Evolutionary conservation across 2,329 filamentous ascomycete genomes (phyloP), one percentile per base, ranked within the genome.

Genomic region (Aspergillus aculeatus): DNA sequence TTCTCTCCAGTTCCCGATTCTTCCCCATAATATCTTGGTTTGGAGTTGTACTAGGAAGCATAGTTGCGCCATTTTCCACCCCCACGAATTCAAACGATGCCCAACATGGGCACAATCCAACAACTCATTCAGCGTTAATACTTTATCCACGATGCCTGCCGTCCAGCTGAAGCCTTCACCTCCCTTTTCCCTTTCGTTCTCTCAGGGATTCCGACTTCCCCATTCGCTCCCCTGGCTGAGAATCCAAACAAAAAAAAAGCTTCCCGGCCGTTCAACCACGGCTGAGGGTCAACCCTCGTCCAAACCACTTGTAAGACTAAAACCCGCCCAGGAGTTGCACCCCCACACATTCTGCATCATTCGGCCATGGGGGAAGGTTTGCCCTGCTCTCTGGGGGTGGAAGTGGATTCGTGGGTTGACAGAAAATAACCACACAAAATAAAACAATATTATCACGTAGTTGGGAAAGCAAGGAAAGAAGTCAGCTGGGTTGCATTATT

Each of bases 11-110:
- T 16, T 16, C 16, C 38, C 38, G 38, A 41, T 6, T 41, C 16
- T 44, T 44, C 38, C 38, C 38, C 38, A 44, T 44, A 19, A 44
- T 44, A 19, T 35, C 32, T 35, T 35, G 6, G 26, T 9, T 29
- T 29, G 26, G 26, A 9, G 26, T 21, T 21, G 12, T 32, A 32
- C 29, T 21, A 11, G 16, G 12, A n/a, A 23, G 23, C 23, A 35
- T 26, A 1, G n/a, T 55, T 55, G 52, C 41, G 53, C 53, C 53
- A 55, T 55, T 55, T 44, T 32, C 7, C 11, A 26, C 50, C 50
- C 50, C 50, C 50, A 44, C 38, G 38, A 19, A 41, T 7, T 19
- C 5, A 10, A 4, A 19, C 6, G 3, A 19, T 44, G 38, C 38
- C 38, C 38, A 41, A 16, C 38, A 5, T 19, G 38, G 38, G 16